Percentiles rank a stretch among this genome's conserved stretches.
Evolutionary conservation across 2,329 filamentous ascomycete genomes (phyloP).

Genomic region (Alternaria brassicicola): DNA sequence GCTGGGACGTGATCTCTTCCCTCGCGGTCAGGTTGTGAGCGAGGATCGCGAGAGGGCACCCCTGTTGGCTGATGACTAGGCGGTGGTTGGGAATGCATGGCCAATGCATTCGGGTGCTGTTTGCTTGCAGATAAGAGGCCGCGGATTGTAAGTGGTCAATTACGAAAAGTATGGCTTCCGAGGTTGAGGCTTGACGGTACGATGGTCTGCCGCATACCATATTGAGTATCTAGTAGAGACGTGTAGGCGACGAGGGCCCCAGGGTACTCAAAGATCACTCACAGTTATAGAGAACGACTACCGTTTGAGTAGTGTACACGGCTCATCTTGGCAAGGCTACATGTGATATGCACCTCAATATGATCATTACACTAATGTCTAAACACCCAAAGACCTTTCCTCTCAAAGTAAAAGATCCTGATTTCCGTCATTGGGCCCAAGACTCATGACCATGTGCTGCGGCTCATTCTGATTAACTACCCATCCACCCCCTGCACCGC

Average conservation of each 20-base stretch:
- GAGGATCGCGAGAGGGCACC: slow-evolving; percentile 62
- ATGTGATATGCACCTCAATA: background rate
- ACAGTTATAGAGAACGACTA: background rate
- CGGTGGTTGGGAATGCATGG: background rate
- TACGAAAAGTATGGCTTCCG: background rate
- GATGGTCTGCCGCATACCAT: background rate
- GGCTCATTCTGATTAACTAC: slow-evolving; percentile 46
- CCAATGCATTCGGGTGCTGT: background rate
- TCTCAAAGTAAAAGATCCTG: slow-evolving; percentile 39
- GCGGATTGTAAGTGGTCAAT: background rate
- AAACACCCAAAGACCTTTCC: background rate
- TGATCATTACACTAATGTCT: slow-evolving; percentile 7
- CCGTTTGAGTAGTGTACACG: background rate
- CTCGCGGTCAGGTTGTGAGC: slow-evolving; percentile 50
- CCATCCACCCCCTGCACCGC: slow-evolving; percentile 39
- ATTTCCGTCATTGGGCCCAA: slow-evolving; percentile 36
- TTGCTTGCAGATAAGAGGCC: background rate
- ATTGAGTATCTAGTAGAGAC: background rate
- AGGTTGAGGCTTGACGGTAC: background rate
- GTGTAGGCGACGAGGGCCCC: background rate
- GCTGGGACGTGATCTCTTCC: slow-evolving; percentile 64
- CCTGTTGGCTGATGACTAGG: slow-evolving; percentile 51
- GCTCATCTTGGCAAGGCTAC: background rate
- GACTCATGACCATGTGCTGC: slow-evolving; percentile 39
- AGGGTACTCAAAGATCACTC: background rate